Evolutionary conservation across 352 stramenopile species (phyloP), one percentile per base, ranked within the genome.

Genomic region (Globisporangium heterothallicum): DNA sequence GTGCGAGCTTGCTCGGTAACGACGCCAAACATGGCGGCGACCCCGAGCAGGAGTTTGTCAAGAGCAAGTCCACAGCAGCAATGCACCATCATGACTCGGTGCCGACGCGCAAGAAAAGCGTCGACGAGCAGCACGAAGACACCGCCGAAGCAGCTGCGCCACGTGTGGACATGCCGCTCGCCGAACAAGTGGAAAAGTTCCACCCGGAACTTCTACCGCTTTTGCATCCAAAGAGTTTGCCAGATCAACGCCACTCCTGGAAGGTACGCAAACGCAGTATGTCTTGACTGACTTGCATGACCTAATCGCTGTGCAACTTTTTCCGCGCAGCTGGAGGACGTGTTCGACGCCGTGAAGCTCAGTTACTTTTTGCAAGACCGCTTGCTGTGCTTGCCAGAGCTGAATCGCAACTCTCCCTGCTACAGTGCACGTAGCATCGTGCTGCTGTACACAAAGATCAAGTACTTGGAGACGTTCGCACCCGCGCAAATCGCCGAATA

Each of bases 401-500:
- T 89, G 34, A 90, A 89, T 64, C 82, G 75, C 53, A 86, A 73
- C 63, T 89, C 82, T 25, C 78, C 82, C 24, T 89, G 78, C 66
- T 89, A 89, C 66, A 91, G 70, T 41, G 82, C 82, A 18, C 78
- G 82, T 13, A 73, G 65, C 27, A 79, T 93, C 41, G 75, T 93
- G 53, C 61, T 91, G 59, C 73, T 91, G 25, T 93, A 86, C 58
- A 93, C 79, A 25, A 93, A 93, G 59, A 66, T 90, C 51, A 78
- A 83, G 51, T 93, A 93, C 61, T 63, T 93, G 13, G 80, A 82
- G 61, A 89, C 80, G 7, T 91, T 91, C 58, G 59, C 73, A 9
- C 47, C 69, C 6, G 49, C 70, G 2, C 66, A 88, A 41, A 67
- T 93, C 60, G 68, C 68, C 19, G 56, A 46, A 48, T 93, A 93